Conservation (phyloP, 768 basidiomycete genomes). For the Podaxis sp. region DNA sequence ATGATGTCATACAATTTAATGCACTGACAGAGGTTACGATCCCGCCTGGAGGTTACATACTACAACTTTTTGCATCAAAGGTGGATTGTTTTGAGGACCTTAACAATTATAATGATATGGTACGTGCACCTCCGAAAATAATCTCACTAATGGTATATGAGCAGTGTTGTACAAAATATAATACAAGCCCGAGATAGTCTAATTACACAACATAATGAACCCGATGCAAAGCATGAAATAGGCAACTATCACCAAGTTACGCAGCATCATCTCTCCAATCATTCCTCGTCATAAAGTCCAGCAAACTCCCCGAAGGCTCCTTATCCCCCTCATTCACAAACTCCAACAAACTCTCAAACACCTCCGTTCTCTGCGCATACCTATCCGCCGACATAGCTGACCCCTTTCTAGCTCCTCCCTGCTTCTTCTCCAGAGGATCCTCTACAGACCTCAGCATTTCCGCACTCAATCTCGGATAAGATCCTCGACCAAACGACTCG, state of each 20-base stretch:
- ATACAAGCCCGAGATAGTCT: not conserved
- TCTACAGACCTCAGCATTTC: constrained; percentile 25
- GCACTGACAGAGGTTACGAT: not conserved
- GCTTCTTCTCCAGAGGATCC: constrained; percentile 24
- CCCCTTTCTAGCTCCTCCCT: constrained; percentile 16
- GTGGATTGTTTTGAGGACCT: no score
- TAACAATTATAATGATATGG: no score
- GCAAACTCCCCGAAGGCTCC: constrained; percentile 61
- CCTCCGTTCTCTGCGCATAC: constrained; percentile 63
- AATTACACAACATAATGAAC: not conserved
- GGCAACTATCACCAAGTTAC: not conserved
- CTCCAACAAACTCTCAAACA: constrained; percentile 65
- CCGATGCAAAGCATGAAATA: not conserved
- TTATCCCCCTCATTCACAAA: constrained; percentile 64
- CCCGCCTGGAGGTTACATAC: no score
- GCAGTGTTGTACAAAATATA: not conserved
- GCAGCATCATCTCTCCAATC: constrained; percentile 16
- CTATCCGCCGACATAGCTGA: constrained; percentile 38
- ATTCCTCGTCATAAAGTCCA: constrained; percentile 57
- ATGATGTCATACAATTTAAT: not conserved
- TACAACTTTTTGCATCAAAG: no score
- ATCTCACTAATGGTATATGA: not conserved
- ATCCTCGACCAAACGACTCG: not conserved
- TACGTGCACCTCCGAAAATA: not conserved
- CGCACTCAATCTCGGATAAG: constrained; percentile 16